Evolutionary conservation across 164 flowering plant species (phyloP).

Genomic region (Cinnamomum micranthum): DNA sequence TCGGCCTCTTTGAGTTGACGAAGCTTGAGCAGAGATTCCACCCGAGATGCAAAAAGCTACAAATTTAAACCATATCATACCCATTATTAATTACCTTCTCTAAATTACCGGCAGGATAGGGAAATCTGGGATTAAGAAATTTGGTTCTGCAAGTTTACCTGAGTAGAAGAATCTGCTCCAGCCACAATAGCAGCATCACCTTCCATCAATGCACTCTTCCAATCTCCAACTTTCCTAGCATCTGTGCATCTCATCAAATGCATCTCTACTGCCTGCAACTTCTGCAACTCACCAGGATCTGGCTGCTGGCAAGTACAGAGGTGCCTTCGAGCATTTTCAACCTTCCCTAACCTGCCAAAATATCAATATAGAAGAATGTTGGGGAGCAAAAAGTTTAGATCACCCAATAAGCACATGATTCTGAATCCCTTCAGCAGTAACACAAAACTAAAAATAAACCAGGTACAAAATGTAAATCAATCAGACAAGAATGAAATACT

Average conservation of each 20-base stretch:
- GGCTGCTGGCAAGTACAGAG: slow-evolving; percentile 47
- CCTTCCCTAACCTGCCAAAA: slow-evolving; percentile 64
- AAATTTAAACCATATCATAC: slow-evolving; percentile 10
- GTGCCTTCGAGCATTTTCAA: slow-evolving; percentile 66
- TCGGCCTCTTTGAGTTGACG: slow-evolving; percentile 69
- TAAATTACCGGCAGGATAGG: neutral
- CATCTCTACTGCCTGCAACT: slow-evolving; percentile 57
- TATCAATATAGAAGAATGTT: neutral
- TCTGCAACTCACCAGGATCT: slow-evolving; percentile 52
- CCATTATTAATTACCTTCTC: neutral
- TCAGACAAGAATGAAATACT: neutral
- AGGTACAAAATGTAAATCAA: neutral
- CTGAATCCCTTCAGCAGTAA: no score
- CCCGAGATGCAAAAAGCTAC: slow-evolving; percentile 80
- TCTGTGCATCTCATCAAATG: slow-evolving; percentile 56
- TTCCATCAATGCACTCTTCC: slow-evolving; percentile 72
- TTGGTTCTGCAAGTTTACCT: slow-evolving; percentile 33
- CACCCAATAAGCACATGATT: no score
- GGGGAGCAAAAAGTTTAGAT: neutral
- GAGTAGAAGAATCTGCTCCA: slow-evolving; percentile 80
- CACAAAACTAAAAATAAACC: neutral
- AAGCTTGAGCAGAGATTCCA: slow-evolving; percentile 82
- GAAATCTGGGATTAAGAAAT: no score
- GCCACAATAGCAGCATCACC: slow-evolving; percentile 71
- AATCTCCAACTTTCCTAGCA: slow-evolving; percentile 68